Evolutionary conservation across 306 rosid genomes (phyloP).

Genomic region (Trifolium fragiferum): DNA sequence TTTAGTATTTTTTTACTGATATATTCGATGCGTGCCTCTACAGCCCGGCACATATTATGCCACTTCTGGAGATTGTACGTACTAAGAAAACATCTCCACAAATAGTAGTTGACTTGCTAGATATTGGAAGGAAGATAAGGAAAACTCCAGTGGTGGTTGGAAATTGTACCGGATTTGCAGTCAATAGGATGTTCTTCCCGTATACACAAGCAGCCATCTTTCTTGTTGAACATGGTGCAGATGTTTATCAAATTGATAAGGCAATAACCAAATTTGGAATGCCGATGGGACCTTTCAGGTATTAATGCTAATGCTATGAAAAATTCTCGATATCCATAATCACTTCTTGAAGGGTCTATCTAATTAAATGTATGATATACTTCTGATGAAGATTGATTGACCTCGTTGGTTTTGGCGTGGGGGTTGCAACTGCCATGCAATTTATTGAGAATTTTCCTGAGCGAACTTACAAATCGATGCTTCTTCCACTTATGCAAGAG

Average conservation of each 20-base stretch:
- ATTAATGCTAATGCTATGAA: constrained; percentile 24
- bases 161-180: constrained; percentile 98
- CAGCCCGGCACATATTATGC: constrained; percentile 98
- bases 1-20: constrained; percentile 29
- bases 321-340: constrained; percentile 11
- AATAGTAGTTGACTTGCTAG: constrained; percentile 80
- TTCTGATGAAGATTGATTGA: constrained; percentile 71
- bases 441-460: constrained; percentile 74
- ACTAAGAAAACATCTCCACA: constrained; percentile 84
- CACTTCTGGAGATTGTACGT: constrained; percentile 93
- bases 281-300: constrained; percentile 99
- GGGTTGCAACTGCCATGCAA: constrained; percentile 70
- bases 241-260: constrained; percentile 79
- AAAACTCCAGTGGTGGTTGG: constrained; percentile 98
- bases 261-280: constrained; percentile 70
- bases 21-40: constrained; percentile 44
- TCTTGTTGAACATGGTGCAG: constrained; percentile 85
- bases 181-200: constrained; percentile 92
- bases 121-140: constrained; percentile 79
- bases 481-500: constrained; percentile 84
- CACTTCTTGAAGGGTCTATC: constrained; percentile 26
- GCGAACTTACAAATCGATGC: constrained; percentile 80
- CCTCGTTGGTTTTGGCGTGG: constrained; percentile 95
- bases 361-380: constrained; percentile 29
- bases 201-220: constrained; percentile 79